phyloP scores from a whole-genome alignment of 768 basidiomycete species.

The Pulveroboletus frians region DNA sequence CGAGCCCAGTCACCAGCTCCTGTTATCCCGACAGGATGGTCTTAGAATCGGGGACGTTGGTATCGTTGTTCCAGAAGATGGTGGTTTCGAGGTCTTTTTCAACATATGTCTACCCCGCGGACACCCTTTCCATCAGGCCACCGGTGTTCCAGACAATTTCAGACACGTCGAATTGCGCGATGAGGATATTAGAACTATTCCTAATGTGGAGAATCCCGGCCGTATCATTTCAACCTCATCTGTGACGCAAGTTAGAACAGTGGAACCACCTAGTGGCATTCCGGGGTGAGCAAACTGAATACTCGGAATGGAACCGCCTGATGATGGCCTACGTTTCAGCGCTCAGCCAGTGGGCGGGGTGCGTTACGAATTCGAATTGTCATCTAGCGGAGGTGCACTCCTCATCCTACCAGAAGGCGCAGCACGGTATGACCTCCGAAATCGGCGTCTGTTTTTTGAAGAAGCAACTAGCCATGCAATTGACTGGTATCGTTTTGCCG shows the following conservation, averaged over 20 bases:
- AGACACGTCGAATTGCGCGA: slow-evolving; percentile 11
- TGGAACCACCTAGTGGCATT: neutral
- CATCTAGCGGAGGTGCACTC: slow-evolving; percentile 25
- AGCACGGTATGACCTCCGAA: neutral
- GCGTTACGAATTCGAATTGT: slow-evolving; percentile 8
- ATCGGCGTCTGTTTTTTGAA: neutral
- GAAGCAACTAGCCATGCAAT: slow-evolving; percentile 17
- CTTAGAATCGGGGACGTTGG: slow-evolving; percentile 35
- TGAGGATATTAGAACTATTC: neutral
- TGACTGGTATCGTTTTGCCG: slow-evolving; percentile 26
- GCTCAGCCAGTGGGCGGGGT: no score
- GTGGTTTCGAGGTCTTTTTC: slow-evolving; percentile 35
- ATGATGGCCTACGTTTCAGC: no score
- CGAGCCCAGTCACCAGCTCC: slow-evolving; percentile 20
- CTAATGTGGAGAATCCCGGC: neutral
- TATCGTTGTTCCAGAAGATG: slow-evolving; percentile 26
- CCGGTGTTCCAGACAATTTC: slow-evolving; percentile 26
- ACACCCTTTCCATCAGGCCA: slow-evolving; percentile 14
- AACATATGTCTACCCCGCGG: slow-evolving; percentile 32
- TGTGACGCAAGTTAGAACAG: neutral
- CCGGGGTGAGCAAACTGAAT: neutral
- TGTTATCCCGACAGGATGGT: slow-evolving; percentile 20
- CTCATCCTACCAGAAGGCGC: slow-evolving; percentile 33
- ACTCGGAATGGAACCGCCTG: no score
- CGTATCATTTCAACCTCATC: slow-evolving; percentile 6